Percentiles rank a stretch among this genome's conserved stretches.
Conservation (phyloP, 129 eudicot species). For the Pseudognaphalium luteoalbum region DNA sequence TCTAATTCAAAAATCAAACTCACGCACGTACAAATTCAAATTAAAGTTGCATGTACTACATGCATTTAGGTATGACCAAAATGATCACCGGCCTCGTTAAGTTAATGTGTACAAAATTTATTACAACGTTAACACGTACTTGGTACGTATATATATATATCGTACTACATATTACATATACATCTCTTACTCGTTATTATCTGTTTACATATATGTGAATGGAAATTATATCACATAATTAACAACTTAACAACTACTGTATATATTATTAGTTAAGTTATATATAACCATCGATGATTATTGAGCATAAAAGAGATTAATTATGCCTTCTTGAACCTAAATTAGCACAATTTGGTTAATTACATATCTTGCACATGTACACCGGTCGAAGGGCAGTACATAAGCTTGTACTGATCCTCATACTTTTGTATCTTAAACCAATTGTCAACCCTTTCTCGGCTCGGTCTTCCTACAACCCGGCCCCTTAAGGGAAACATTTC, state of each 20-base stretch:
- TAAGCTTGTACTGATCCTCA: conserved; percentile 37
- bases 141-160: too few species aligned
- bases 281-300: background rate
- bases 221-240: background rate
- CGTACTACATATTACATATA: too few species aligned
- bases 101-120: too few species aligned
- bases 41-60: too few species aligned
- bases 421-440: conserved; percentile 64
- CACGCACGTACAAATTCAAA: too few species aligned
- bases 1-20: too few species aligned
- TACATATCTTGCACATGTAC: conserved; percentile 34
- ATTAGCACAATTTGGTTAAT: conserved; percentile 23
- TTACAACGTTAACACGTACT: too few species aligned
- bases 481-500: conserved; percentile 35
- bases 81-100: too few species aligned
- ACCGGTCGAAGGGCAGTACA: conserved; percentile 27
- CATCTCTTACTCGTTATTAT: background rate
- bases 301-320: background rate
- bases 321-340: conserved; percentile 34
- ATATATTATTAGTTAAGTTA: background rate
- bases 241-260: background rate
- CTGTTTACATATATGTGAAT: too few species aligned
- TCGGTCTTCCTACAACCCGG: conserved; percentile 50
- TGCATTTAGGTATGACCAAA: too few species aligned
- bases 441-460: conserved; percentile 40